Conservation (phyloP, 345 rosid genomes). For the Mallotus nudiflorus region DNA sequence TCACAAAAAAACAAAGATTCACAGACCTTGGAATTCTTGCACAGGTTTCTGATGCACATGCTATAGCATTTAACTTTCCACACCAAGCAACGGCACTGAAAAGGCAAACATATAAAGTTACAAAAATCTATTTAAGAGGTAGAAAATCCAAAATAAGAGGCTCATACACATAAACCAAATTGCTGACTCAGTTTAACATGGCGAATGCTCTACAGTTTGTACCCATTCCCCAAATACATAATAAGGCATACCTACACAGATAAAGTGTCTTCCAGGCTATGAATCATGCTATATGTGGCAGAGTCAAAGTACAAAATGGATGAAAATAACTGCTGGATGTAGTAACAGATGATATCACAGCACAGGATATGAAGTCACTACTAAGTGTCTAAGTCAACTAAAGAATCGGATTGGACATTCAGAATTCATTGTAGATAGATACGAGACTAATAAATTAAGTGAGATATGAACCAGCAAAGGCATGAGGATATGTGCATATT, state of each 20-base stretch:
- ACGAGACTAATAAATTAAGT: too few relatives aligned
- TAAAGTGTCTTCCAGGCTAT: neutral
- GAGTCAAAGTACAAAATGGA: neutral
- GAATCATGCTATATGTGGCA: neutral
- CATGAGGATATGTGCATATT: too few relatives aligned
- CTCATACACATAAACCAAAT: neutral
- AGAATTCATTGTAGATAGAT: neutral
- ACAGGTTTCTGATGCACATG: conserved; percentile 98
- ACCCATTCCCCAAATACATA: neutral
- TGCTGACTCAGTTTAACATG: neutral
- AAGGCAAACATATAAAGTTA: conserved; percentile 3
- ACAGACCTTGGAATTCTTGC: conserved; percentile 92
- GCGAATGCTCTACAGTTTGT: neutral
- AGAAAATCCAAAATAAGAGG: neutral
- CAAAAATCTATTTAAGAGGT: neutral
- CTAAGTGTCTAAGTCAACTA: neutral
- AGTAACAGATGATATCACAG: neutral
- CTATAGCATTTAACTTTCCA: conserved; percentile 97
- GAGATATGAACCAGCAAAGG: too few relatives aligned
- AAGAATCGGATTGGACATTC: neutral
- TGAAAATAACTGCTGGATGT: neutral
- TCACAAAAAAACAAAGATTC: too few relatives aligned
- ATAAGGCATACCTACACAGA: neutral
- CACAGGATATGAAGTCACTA: neutral
- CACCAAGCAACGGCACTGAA: conserved; percentile 98